These are phyloP conservation scores for Apiotrichum laibachii DNA, from an alignment of 1,284 basidiomycete species.

Conservation along the genomic window DNA sequence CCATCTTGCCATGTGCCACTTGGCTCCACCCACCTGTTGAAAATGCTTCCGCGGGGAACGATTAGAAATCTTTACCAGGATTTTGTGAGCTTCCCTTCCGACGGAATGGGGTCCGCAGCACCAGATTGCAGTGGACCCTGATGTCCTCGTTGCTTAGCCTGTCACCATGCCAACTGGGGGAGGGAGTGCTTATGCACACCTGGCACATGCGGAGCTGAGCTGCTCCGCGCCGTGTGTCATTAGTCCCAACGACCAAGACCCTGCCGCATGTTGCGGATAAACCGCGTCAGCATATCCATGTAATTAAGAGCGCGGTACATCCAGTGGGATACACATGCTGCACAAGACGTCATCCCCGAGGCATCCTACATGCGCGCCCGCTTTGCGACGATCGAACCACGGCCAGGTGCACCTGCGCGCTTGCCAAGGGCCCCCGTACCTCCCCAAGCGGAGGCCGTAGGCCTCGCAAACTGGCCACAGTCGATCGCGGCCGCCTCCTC, in stretches of 20 bases:
- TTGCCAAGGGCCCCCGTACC: neutral
- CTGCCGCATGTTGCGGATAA: too few relatives aligned
- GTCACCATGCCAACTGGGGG: too few relatives aligned
- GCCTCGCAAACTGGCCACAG: conserved; percentile 39
- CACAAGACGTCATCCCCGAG: too few relatives aligned
- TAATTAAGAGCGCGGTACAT: too few relatives aligned
- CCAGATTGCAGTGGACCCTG: neutral
- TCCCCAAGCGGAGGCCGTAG: neutral
- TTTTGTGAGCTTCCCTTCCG: neutral
- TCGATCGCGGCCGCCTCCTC: conserved; percentile 41
- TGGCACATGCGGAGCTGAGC: too few relatives aligned
- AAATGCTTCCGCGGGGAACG: neutral
- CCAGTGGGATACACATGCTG: too few relatives aligned
- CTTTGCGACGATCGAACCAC: neutral
- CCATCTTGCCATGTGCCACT: too few relatives aligned
- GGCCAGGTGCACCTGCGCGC: neutral
- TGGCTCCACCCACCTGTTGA: neutral
- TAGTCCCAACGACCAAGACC: too few relatives aligned
- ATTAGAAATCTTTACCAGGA: neutral
- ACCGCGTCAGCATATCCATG: too few relatives aligned
- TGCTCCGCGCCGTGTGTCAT: too few relatives aligned
- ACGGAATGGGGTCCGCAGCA: neutral
- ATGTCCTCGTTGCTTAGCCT: too few relatives aligned
- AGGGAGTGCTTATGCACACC: too few relatives aligned
- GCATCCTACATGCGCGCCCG: neutral